Conservation (phyloP, 176 grass and related monocot species). For the Avena insularis region DNA sequence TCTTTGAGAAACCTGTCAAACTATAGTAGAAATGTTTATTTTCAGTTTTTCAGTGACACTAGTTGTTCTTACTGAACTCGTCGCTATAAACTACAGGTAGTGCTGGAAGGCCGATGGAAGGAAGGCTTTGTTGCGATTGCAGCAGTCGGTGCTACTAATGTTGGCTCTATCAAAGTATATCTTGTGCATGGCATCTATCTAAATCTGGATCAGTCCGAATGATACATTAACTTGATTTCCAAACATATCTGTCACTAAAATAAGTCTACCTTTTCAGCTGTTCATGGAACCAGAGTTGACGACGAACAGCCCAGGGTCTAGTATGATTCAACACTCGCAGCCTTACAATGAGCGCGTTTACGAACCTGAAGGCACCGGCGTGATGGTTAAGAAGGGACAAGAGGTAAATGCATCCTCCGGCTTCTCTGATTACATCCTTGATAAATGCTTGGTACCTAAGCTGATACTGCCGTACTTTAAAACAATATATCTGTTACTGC, state of each 20-base stretch:
- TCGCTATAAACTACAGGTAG: constrained; percentile 53
- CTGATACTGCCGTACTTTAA: background rate
- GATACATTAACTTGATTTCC: background rate
- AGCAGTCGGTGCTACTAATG: constrained; percentile 83
- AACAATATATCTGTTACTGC: background rate
- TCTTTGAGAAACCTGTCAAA: background rate
- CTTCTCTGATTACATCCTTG: background rate
- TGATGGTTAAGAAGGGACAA: constrained; percentile 64
- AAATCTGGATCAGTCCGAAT: background rate
- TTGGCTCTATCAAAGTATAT: constrained; percentile 79
- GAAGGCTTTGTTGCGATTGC: constrained; percentile 80
- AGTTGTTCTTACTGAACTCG: constrained; percentile 3
- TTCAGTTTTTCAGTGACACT: constrained; percentile 13
- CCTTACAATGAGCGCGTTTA: constrained; percentile 56
- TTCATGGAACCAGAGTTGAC: constrained; percentile 64
- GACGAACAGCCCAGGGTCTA: constrained; percentile 52
- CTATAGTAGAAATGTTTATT: background rate
- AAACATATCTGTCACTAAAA: background rate
- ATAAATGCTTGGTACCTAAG: background rate
- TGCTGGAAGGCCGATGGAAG: constrained; percentile 78
- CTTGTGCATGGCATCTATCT: background rate
- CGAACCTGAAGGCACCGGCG: constrained; percentile 55
- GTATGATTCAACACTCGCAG: constrained; percentile 35
- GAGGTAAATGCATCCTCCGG: background rate
- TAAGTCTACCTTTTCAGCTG: constrained; percentile 43